These are phyloP conservation scores for Acanthamoeba healyi DNA, from an alignment of 208 protist species.

Conservation along the genomic window DNA sequence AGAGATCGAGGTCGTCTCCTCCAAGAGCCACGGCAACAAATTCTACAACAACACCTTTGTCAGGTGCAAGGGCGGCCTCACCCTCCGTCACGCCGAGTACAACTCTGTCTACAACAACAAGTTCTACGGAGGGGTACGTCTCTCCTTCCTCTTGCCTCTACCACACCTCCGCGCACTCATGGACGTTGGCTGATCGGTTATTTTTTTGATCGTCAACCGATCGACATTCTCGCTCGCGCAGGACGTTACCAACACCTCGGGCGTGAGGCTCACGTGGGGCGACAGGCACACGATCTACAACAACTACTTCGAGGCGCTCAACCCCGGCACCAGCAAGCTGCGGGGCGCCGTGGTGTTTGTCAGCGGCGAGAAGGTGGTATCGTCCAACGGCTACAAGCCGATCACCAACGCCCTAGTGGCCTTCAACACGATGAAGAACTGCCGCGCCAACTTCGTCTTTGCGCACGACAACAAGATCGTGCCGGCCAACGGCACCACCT, in stretches of 20 bases:
- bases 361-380: neutral
- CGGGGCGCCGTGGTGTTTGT: neutral
- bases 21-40: neutral
- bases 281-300: neutral
- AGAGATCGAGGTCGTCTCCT: neutral
- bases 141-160: neutral
- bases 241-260: neutral
- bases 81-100: neutral
- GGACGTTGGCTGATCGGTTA: no score
- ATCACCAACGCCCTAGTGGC: neutral
- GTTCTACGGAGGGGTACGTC: neutral
- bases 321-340: neutral
- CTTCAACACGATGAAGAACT: neutral
- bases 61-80: neutral
- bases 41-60: slow-evolving; percentile 7
- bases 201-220: no score
- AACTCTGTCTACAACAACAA: neutral
- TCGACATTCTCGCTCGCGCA: neutral
- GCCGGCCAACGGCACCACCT: neutral
- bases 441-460: neutral
- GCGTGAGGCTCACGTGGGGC: neutral
- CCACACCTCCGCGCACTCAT: no score
- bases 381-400: neutral
- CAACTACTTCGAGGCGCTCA: neutral
- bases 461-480: neutral